Evolutionary conservation across 2,329 filamentous ascomycete genomes (phyloP).

Genomic region (Coleophoma eucalyptorum): DNA sequence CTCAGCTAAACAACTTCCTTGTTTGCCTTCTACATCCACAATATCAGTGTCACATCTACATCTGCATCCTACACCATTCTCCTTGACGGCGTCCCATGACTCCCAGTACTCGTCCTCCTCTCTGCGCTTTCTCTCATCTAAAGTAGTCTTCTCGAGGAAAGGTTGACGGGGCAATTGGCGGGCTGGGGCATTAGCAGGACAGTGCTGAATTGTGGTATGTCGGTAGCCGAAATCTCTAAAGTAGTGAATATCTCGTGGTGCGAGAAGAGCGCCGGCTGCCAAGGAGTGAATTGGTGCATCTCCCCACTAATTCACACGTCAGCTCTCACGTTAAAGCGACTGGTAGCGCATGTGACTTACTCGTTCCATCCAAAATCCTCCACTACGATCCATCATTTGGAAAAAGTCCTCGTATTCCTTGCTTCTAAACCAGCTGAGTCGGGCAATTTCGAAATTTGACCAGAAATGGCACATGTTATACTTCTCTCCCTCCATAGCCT

Average conservation of each 20-base stretch:
- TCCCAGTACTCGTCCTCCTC: conserved; percentile 98
- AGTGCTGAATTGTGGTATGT: conserved; percentile 98
- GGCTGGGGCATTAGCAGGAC: conserved; percentile 88
- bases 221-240: conserved; percentile 98
- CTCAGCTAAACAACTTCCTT: conserved; percentile 89
- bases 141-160: conserved; percentile 76
- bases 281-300: conserved; percentile 98
- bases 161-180: conserved; percentile 78
- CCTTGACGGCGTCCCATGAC: conserved; percentile 77
- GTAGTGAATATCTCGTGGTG: conserved; percentile 86
- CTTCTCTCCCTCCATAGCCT: conserved; percentile 93
- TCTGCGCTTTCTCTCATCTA: conserved; percentile 75
- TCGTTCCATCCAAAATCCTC: conserved; percentile 98
- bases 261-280: conserved; percentile 82
- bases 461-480: conserved; percentile 99
- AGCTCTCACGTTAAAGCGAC: conserved; percentile 14
- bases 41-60: conserved; percentile 98
- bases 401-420: conserved; percentile 98
- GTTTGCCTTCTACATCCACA: conserved; percentile 95
- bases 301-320: conserved; percentile 67
- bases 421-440: conserved; percentile 92
- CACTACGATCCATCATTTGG: conserved; percentile 96
- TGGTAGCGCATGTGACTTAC: conserved; percentile 46
- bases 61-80: conserved; percentile 94
- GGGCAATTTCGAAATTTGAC: conserved; percentile 99